Conservation (phyloP, 2,329 filamentous ascomycete species). For the Colletotrichum agaves region DNA sequence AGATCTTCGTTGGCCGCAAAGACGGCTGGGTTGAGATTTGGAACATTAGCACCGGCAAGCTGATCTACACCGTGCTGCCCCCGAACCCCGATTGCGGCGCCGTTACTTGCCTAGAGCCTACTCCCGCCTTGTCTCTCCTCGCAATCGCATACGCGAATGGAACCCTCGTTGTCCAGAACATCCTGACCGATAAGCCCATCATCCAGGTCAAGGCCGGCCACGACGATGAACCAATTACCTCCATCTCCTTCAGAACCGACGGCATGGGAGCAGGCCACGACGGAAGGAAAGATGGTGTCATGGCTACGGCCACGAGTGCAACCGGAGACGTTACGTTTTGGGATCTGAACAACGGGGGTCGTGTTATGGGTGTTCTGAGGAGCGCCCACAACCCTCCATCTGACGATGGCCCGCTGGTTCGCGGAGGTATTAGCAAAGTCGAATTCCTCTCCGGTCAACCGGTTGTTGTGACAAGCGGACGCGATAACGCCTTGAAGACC, state of each 20-base stretch:
- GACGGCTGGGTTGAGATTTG: conserved; percentile 96
- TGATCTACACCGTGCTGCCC: conserved; percentile 90
- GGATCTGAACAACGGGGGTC: conserved; percentile 91
- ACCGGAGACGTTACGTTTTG: conserved; percentile 94
- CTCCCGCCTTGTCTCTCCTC: conserved; percentile 84
- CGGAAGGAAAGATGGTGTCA: conserved; percentile 85
- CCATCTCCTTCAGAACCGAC: conserved; percentile 91
- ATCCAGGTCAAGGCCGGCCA: conserved; percentile 75
- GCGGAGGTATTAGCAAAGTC: conserved; percentile 84
- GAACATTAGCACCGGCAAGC: conserved; percentile 92
- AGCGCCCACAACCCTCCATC: conserved; percentile 86
- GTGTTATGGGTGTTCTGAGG: conserved; percentile 86
- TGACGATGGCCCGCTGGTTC: conserved; percentile 62
- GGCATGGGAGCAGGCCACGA: conserved; percentile 88
- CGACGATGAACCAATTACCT: conserved; percentile 75
- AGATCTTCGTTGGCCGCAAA: conserved; percentile 87
- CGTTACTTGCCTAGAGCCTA: conserved; percentile 88
- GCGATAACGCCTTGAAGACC: conserved; percentile 92
- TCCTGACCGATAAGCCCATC: conserved; percentile 79
- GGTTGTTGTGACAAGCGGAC: conserved; percentile 87
- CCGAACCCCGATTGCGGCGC: conserved; percentile 77
- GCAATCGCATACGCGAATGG: conserved; percentile 89
- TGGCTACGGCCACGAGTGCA: conserved; percentile 85
- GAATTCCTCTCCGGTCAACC: conserved; percentile 92
- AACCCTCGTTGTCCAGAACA: conserved; percentile 81